phyloP scores from a whole-genome alignment of 2,329 filamentous ascomycete genomes.

The Verticillium tricorpus region DNA sequence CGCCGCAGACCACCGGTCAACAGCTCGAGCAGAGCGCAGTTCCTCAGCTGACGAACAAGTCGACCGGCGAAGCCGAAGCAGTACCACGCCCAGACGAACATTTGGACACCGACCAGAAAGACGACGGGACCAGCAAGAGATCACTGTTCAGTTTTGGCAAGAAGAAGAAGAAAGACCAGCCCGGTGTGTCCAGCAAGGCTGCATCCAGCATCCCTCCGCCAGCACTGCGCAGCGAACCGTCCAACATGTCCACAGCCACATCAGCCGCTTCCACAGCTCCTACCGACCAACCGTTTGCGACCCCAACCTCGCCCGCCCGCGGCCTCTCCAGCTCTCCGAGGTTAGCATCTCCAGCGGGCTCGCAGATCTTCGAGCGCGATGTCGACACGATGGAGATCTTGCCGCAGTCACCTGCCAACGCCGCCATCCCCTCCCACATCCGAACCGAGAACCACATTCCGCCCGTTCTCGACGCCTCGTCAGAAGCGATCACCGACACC shows the following conservation, averaged over 20 bases:
- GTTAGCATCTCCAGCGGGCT: conserved; percentile 71
- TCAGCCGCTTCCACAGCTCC: conserved; percentile 38
- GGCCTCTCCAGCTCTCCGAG: conserved; percentile 68
- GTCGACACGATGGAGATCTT: conserved; percentile 75
- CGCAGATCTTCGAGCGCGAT: conserved; percentile 88
- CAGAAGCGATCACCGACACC: conserved; percentile 83
- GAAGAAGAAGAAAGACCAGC: conserved; percentile 50
- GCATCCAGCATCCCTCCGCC: conserved; percentile 27
- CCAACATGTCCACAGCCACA: conserved; percentile 30
- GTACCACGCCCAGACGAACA: conserved; percentile 23
- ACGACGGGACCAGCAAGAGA: conserved; percentile 44
- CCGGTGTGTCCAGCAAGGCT: conserved; percentile 25
- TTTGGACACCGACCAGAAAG: conserved; percentile 9
- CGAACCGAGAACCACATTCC: conserved; percentile 93
- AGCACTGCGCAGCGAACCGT: conserved; percentile 21
- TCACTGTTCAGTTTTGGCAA: conserved; percentile 58
- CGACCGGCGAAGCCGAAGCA: conserved; percentile 21
- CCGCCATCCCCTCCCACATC: conserved; percentile 90
- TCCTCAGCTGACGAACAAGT: conserved; percentile 20
- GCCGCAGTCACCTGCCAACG: conserved; percentile 79
- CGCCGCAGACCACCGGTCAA: conserved; percentile 20
- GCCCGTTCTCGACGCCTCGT: conserved; percentile 84
- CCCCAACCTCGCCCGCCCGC: conserved; percentile 61
- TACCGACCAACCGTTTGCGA: conserved; percentile 37
- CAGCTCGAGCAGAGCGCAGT: conserved; percentile 19